Percentiles rank a stretch among this genome's conserved stretches.
Conservation (phyloP, 305 asterid genomes). For the Solanum hybrid region DNA sequence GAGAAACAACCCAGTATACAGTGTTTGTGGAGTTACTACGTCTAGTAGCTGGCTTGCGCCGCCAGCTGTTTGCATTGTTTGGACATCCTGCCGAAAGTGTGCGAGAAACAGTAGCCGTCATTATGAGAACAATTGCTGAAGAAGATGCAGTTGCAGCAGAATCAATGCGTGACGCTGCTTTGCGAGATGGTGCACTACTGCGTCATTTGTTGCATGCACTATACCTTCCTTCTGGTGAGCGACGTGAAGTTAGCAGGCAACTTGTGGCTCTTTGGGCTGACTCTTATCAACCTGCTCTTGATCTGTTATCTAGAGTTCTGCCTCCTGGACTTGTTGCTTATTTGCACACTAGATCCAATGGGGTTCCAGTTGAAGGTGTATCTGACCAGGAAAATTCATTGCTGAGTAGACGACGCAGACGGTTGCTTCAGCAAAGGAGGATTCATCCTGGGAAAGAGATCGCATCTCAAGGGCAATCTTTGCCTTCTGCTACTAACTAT, state of each 20-base stretch:
- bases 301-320: constrained; percentile 82
- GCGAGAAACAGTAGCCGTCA: constrained; percentile 87
- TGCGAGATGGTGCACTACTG: constrained; percentile 96
- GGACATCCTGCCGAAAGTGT: constrained; percentile 99
- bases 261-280: constrained; percentile 99
- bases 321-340: constrained; percentile 99
- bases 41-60: constrained; percentile 94
- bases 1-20: constrained; percentile 87
- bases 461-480: constrained; percentile 45
- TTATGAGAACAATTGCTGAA: constrained; percentile 99
- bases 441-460: constrained; percentile 63
- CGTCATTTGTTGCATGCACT: constrained; percentile 94
- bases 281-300: constrained; percentile 99
- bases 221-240: constrained; percentile 90
- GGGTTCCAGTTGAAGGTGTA: constrained; percentile 47
- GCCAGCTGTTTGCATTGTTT: constrained; percentile 92
- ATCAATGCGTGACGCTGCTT: constrained; percentile 98
- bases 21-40: constrained; percentile 94
- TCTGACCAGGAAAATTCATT: constrained; percentile 65
- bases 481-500: constrained; percentile 38
- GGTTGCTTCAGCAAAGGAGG: constrained; percentile 82
- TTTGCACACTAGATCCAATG: constrained; percentile 75
- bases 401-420: constrained; percentile 81
- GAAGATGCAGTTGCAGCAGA: constrained; percentile 99
- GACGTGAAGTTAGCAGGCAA: constrained; percentile 95